phyloP scores from a whole-genome alignment of 1,284 basidiomycete genomes.

The Inonotus hispidus region DNA sequence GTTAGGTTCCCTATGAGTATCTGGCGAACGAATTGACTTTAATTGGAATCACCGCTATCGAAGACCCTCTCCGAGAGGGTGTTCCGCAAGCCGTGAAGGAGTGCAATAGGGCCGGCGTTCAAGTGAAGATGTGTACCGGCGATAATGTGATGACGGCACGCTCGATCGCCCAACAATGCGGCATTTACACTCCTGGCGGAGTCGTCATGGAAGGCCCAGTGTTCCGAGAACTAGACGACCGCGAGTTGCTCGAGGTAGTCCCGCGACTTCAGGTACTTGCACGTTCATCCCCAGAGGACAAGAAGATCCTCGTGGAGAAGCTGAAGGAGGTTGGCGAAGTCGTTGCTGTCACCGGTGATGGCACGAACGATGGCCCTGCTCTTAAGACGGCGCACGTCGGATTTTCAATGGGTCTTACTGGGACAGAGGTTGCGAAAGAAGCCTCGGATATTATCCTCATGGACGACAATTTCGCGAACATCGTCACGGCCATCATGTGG shows the following conservation, averaged over 20 bases:
- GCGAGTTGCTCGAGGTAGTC: conserved; percentile 57
- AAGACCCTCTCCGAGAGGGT: conserved; percentile 90
- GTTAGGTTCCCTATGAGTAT: conserved; percentile 62
- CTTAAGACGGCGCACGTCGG: conserved; percentile 93
- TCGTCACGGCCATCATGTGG: conserved; percentile 98
- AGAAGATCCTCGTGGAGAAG: conserved; percentile 88
- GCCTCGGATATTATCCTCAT: conserved; percentile 98
- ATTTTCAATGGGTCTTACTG: conserved; percentile 98
- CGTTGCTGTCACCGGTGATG: conserved; percentile 97
- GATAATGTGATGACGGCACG: conserved; percentile 94
- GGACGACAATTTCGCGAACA: conserved; percentile 97
- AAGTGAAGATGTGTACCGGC: conserved; percentile 98
- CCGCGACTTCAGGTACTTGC: conserved; percentile 77
- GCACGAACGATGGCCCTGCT: conserved; percentile 96
- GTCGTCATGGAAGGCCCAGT: conserved; percentile 95
- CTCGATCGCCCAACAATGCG: conserved; percentile 93
- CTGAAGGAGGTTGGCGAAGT: conserved; percentile 87
- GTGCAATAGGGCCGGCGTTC: conserved; percentile 85
- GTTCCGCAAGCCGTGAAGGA: conserved; percentile 85
- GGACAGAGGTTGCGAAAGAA: conserved; percentile 98
- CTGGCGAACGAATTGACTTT: conserved; percentile 76
- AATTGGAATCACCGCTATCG: conserved; percentile 88
- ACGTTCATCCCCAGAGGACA: conserved; percentile 95
- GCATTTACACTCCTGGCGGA: conserved; percentile 88
- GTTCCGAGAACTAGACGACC: conserved; percentile 53